Conservation (phyloP, 2,329 filamentous ascomycete species). For the Claviceps lovelessii region DNA sequence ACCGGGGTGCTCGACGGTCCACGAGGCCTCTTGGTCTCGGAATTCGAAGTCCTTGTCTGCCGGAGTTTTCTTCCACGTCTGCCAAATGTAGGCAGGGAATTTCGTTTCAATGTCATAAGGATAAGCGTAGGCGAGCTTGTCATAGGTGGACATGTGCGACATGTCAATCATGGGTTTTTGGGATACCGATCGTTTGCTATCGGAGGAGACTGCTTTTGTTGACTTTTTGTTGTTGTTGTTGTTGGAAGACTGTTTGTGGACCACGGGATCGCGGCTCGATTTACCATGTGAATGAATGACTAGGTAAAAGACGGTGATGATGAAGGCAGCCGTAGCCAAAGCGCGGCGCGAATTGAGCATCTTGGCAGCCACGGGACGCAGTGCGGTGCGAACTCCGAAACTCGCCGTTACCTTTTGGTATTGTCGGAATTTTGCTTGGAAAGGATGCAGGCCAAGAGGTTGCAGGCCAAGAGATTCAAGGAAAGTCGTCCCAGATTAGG, state of each 20-base stretch:
- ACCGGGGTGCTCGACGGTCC: conserved; percentile 72
- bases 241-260: conserved; percentile 8
- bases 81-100: conserved; percentile 97
- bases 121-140: conserved; percentile 83
- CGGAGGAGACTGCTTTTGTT: conserved; percentile 10
- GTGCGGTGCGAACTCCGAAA: neutral
- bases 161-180: conserved; percentile 51
- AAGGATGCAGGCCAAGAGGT: neutral
- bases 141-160: conserved; percentile 55
- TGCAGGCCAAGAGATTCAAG: neutral
- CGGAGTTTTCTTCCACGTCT: conserved; percentile 90
- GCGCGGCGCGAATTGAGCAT: conserved; percentile 75
- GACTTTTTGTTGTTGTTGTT: conserved; percentile 1
- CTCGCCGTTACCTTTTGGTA: neutral
- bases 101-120: conserved; percentile 79
- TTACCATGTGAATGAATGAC: conserved; percentile 44
- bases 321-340: conserved; percentile 52
- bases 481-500: neutral
- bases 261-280: neutral
- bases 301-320: conserved; percentile 55
- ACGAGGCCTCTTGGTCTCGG: conserved; percentile 73
- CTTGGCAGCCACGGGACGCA: conserved; percentile 6
- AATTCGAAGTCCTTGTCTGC: conserved; percentile 65
- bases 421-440: neutral
- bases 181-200: neutral